Percentiles rank a stretch among this genome's conserved stretches.
Evolutionary conservation across 192 early-diverging fungal genomes (phyloP).

Genomic region (Rhizophlyctis rosea): DNA sequence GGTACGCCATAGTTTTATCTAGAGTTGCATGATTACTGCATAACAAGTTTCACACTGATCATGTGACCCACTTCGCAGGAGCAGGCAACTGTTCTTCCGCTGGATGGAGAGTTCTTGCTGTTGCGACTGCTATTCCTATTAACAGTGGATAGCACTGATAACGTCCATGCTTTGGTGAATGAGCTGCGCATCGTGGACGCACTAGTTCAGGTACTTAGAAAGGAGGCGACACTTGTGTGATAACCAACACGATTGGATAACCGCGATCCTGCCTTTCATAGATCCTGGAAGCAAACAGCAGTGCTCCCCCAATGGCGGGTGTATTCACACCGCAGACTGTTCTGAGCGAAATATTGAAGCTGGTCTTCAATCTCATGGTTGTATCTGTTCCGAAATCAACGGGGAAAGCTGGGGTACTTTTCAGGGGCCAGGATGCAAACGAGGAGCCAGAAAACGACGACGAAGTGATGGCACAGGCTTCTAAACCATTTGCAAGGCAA

Average conservation of each 20-base stretch:
- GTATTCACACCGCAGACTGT: neutral
- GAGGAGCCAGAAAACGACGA: constrained; percentile 1
- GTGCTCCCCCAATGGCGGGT: constrained; percentile 16
- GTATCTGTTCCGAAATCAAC: constrained; percentile 8
- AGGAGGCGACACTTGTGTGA: neutral
- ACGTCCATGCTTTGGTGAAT: neutral
- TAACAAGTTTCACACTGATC: neutral
- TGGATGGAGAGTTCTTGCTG: constrained; percentile 58
- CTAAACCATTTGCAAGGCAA: neutral
- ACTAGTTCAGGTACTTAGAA: neutral
- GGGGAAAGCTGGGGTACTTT: neutral
- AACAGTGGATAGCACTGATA: constrained; percentile 34
- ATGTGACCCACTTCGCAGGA: constrained; percentile 3
- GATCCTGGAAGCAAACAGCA: constrained; percentile 3
- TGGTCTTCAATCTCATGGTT: constrained; percentile 43
- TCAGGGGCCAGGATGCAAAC: neutral
- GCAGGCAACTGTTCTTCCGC: constrained; percentile 27
- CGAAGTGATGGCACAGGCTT: neutral
- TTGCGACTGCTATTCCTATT: constrained; percentile 67
- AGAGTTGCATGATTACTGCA: neutral
- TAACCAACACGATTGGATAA: neutral
- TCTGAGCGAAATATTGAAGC: constrained; percentile 39
- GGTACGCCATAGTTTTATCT: no score
- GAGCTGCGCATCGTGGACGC: neutral
- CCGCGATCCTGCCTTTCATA: neutral